phyloP scores from a whole-genome alignment of 2,329 filamentous ascomycete genomes.

The Fulvia fulva region DNA sequence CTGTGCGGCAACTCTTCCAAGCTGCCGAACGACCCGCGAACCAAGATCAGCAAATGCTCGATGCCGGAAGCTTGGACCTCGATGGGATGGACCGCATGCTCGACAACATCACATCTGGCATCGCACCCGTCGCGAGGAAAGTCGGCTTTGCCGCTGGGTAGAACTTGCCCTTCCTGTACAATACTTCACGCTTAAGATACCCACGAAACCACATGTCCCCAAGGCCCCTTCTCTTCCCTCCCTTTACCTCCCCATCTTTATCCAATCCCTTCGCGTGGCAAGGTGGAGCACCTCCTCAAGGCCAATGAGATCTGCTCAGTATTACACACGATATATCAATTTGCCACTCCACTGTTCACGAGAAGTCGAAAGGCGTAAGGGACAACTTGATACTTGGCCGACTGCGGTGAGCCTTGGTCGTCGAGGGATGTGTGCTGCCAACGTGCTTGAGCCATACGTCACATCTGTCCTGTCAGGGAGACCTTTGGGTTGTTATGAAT shows the following conservation, averaged over 20 bases:
- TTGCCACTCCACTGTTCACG: constrained; percentile 6
- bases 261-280: constrained; percentile 38
- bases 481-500: neutral
- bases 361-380: constrained; percentile 12
- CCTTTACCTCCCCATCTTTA: constrained; percentile 5
- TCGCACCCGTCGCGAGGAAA: constrained; percentile 30
- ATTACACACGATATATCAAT: constrained; percentile 50
- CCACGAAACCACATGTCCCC: constrained; percentile 2
- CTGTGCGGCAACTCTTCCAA: constrained; percentile 33
- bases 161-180: neutral
- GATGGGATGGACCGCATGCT: constrained; percentile 48
- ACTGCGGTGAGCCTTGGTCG: constrained; percentile 11
- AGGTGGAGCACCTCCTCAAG: constrained; percentile 53
- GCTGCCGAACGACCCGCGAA: constrained; percentile 23
- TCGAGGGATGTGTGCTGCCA: constrained; percentile 6
- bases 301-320: constrained; percentile 52
- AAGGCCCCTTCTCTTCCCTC: neutral
- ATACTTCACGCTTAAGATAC: constrained; percentile 7
- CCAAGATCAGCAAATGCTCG: constrained; percentile 43
- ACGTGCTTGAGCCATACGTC: constrained; percentile 4
- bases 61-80: constrained; percentile 44
- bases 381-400: constrained; percentile 8
- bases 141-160: constrained; percentile 34
- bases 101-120: constrained; percentile 31
- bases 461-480: neutral